Evolutionary conservation across 2,329 filamentous ascomycete species (phyloP).

Genomic region (Colletotrichum tanaceti): DNA sequence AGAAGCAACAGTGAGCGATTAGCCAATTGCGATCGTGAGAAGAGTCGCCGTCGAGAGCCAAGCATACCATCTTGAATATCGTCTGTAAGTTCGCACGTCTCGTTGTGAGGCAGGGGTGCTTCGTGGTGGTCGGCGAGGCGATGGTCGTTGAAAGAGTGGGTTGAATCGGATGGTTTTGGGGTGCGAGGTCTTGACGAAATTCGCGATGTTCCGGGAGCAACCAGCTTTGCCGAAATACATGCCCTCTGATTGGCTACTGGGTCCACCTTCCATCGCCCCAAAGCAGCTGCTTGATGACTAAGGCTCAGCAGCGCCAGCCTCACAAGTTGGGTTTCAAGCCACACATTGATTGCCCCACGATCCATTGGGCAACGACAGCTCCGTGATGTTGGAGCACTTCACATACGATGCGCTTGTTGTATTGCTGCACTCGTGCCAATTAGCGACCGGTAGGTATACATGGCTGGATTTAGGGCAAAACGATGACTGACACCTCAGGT

Average conservation of each 20-base stretch:
- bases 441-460: too few species aligned
- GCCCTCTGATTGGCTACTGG: slow-evolving; percentile 29
- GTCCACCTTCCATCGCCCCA: background rate
- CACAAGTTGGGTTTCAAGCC: background rate
- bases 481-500: too few species aligned
- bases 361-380: background rate
- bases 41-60: background rate
- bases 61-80: slow-evolving; percentile 53
- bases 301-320: background rate
- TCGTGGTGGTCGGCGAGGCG: slow-evolving; percentile 35
- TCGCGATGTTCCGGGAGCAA: slow-evolving; percentile 42
- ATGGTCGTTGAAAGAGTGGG: slow-evolving; percentile 18
- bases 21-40: slow-evolving; percentile 43
- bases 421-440: background rate
- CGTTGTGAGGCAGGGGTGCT: slow-evolving; percentile 30
- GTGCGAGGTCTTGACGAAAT: slow-evolving; percentile 40
- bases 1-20: slow-evolving; percentile 49
- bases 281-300: slow-evolving; percentile 23
- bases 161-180: slow-evolving; percentile 30
- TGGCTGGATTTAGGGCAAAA: too few species aligned
- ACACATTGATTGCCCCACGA: background rate
- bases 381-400: background rate
- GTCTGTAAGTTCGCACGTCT: slow-evolving; percentile 32
- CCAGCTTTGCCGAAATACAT: slow-evolving; percentile 40
- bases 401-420: too few species aligned